Base-by-base conservation (phyloP, 2,329 filamentous ascomycete genomes). In the Ceratocystis eucalypticola region DNA sequence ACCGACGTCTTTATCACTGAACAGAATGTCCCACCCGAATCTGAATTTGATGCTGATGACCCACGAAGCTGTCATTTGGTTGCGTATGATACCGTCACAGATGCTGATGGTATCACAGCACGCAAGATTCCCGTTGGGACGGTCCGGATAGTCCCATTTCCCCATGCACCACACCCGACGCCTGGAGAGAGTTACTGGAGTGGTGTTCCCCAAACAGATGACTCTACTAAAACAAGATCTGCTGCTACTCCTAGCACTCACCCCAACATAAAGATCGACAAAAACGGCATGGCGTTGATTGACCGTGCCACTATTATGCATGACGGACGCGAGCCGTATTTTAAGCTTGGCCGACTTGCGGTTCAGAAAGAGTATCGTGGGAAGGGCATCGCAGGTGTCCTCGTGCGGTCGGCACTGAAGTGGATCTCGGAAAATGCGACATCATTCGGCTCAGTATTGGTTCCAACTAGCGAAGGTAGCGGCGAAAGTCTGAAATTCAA, bases 21-120 rank as follows among this genome's bases (percentile, higher is more conserved):
- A 71, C 85, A 88, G 71, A 71, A 75, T 0, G 77, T 84, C 15
- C 79, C 82, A 0, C 75, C 84, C 0, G 84, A 88, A 46, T 83
- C 85, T 70, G 92, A 97, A 74, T 81, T 90, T 70, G 93, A 96
- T 77, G 77, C 80, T 0, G 91, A 96, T 73, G 93, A 97, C 74
- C 70, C 81, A 0, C 83, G 89, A 45, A 87, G 85, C 70, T 93
- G 87, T 76, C 91, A 96, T 75, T 96, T 90, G 88, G 87, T 96
- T 37, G 79, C 87, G n/a, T 96, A 96, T 75, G 84, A 84, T 61
- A 85, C 81, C 17, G 75, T 59, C 8, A 25, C 12, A 30, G 6
- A n/a, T 1, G 25, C 28, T 10, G 55, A 59, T 59, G 55, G 55
- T 2, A 80, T 78, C 73, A 76, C 74, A 65, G 80, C 78, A 22